phyloP scores from a whole-genome alignment of 2,329 filamentous ascomycete genomes.

The Xylariaceae sp. region DNA sequence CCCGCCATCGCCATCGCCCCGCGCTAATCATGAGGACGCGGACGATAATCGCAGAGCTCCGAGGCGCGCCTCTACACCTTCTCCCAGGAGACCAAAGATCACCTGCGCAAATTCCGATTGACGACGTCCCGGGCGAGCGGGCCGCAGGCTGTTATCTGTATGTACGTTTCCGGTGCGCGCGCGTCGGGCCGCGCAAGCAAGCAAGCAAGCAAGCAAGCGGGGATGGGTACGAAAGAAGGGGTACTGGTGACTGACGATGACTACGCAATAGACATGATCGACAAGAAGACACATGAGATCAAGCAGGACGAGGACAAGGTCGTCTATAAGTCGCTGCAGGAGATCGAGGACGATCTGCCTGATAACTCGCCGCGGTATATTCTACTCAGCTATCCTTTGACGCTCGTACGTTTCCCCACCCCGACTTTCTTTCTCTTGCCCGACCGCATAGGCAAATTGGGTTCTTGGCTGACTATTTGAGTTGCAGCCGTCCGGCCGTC shows the following conservation, averaged over 20 bases:
- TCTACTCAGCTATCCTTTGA: conserved; percentile 84
- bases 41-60: conserved; percentile 47
- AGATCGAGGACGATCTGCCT: conserved; percentile 82
- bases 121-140: conserved; percentile 78
- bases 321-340: conserved; percentile 74
- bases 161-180: conserved; percentile 38
- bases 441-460: background rate
- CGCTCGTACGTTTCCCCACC: conserved; percentile 55
- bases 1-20: conserved; percentile 9
- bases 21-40: conserved; percentile 8
- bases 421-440: background rate
- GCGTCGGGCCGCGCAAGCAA: too few species aligned
- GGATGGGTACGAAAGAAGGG: background rate
- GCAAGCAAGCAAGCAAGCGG: too few species aligned
- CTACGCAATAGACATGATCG: conserved; percentile 68
- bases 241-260: background rate
- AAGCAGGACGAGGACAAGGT: conserved; percentile 69
- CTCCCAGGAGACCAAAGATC: conserved; percentile 81
- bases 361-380: conserved; percentile 89
- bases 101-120: conserved; percentile 90
- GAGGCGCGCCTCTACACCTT: conserved; percentile 90
- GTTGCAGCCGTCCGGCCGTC: conserved; percentile 63
- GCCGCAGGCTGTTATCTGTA: conserved; percentile 93
- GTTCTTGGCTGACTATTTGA: conserved; percentile 1
- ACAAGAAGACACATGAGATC: conserved; percentile 86